These are phyloP conservation scores for Carnegiea gigantea DNA, from an alignment of 179 eudicot species.

Conservation along the genomic window DNA sequence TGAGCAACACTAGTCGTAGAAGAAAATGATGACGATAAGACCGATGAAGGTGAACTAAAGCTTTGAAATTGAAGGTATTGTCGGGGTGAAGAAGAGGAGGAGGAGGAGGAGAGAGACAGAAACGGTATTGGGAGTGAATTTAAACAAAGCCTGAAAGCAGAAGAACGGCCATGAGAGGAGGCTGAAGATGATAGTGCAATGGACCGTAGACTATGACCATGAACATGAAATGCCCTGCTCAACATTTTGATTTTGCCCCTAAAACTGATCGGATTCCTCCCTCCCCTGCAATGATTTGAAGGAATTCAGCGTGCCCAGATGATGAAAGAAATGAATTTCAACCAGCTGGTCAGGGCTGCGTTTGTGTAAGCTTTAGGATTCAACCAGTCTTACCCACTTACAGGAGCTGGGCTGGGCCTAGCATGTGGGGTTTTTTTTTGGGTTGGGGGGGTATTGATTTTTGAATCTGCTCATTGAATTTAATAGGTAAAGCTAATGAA, in stretches of 20 bases:
- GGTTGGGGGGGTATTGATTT: too few relatives aligned
- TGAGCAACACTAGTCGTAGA: neutral
- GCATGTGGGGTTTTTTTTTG: too few relatives aligned
- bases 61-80: conserved; percentile 17
- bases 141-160: conserved; percentile 20
- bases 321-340: neutral
- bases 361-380: too few relatives aligned
- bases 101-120: neutral
- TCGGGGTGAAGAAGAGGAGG: conserved; percentile 6
- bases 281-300: neutral
- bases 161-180: neutral
- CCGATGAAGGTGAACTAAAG: neutral
- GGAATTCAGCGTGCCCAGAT: neutral
- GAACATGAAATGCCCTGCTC: conserved; percentile 22
- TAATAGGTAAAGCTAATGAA: too few relatives aligned
- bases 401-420: too few relatives aligned
- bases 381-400: too few relatives aligned
- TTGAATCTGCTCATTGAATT: too few relatives aligned
- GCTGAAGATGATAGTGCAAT: neutral
- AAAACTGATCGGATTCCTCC: neutral
- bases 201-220: conserved; percentile 22
- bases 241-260: conserved; percentile 12
- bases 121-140: conserved; percentile 24
- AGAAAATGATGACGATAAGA: neutral
- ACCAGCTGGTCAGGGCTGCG: too few relatives aligned